A percentile compares a stretch with the other conserved stretches of the same genome.
These are phyloP conservation scores for Fraxinus floribunda DNA, from an alignment of 305 asterid genomes.

Conservation along the genomic window DNA sequence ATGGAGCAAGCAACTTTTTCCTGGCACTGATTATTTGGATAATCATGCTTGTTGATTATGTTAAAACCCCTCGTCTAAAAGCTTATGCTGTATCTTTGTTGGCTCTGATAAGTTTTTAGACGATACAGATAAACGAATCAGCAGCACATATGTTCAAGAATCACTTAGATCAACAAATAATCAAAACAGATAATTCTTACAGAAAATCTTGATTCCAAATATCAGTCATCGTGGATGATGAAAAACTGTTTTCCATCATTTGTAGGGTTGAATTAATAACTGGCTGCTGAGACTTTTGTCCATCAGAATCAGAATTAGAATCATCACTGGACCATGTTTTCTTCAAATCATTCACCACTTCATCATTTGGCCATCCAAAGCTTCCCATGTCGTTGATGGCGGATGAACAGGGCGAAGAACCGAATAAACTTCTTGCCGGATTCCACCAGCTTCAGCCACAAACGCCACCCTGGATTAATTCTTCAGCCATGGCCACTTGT, in stretches of 20 bases:
- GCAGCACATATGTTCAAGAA: not conserved
- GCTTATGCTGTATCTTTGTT: not conserved
- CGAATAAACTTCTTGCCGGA: conserved; percentile 9
- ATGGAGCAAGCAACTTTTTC: not conserved
- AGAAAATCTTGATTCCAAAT: conserved; percentile 22
- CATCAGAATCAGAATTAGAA: conserved; percentile 7
- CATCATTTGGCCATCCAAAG: conserved; percentile 21
- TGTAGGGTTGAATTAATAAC: not conserved
- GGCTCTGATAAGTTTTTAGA: not conserved
- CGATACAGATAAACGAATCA: not conserved
- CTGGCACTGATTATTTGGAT: not conserved
- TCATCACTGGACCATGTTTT: conserved; percentile 10
- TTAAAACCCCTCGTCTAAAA: not conserved
- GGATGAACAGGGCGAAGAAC: conserved; percentile 13
- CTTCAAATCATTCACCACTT: conserved; percentile 7
- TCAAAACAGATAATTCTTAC: not conserved
- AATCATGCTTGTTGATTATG: not conserved
- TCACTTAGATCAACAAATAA: not conserved
- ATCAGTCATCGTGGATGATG: not conserved
- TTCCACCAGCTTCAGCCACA: conserved; percentile 21
- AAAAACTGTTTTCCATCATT: not conserved
- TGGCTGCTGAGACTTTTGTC: conserved; percentile 16
- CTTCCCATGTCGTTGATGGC: conserved; percentile 14
- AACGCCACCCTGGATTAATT: conserved; percentile 5
- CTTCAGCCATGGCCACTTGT: conserved; percentile 25